phyloP scores from a whole-genome alignment of 352 stramenopile genomes.

The Globisporangium echinulatum region DNA sequence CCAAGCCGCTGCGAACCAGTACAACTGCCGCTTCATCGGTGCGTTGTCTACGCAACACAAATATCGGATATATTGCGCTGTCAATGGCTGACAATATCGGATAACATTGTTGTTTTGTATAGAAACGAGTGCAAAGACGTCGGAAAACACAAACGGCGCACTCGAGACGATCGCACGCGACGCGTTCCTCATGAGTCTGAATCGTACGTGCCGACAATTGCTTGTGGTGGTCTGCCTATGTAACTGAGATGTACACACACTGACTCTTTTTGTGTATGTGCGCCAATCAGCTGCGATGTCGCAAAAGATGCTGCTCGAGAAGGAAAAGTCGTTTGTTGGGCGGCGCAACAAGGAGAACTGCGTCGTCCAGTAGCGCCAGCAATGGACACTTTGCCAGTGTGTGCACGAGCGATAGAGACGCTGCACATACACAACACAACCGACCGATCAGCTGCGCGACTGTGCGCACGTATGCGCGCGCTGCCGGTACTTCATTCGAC shows the following conservation, averaged over 20 bases:
- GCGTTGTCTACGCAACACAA: conserved; percentile 4
- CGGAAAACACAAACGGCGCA: conserved; percentile 80
- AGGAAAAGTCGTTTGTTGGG: conserved; percentile 64
- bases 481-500: no score
- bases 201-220: conserved; percentile 51
- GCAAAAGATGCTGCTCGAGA: conserved; percentile 75
- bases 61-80: conserved; percentile 9
- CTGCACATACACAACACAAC: no score
- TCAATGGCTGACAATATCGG: no score
- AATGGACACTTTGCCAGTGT: not conserved
- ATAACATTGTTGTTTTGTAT: not conserved
- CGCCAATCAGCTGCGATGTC: conserved; percentile 47
- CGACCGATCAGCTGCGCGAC: no score
- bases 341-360: conserved; percentile 80
- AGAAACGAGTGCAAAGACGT: conserved; percentile 89
- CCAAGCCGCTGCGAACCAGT: conserved; percentile 71
- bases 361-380: conserved; percentile 44
- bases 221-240: not conserved
- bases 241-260: not conserved
- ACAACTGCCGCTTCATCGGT: conserved; percentile 86
- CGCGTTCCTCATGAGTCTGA: conserved; percentile 80
- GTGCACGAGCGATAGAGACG: not conserved
- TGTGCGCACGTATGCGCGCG: no score
- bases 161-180: conserved; percentile 84
- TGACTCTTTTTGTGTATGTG: not conserved